Evolutionary conservation across 2,329 filamentous ascomycete species (phyloP).

Genomic region (Monosporascus ibericus): DNA sequence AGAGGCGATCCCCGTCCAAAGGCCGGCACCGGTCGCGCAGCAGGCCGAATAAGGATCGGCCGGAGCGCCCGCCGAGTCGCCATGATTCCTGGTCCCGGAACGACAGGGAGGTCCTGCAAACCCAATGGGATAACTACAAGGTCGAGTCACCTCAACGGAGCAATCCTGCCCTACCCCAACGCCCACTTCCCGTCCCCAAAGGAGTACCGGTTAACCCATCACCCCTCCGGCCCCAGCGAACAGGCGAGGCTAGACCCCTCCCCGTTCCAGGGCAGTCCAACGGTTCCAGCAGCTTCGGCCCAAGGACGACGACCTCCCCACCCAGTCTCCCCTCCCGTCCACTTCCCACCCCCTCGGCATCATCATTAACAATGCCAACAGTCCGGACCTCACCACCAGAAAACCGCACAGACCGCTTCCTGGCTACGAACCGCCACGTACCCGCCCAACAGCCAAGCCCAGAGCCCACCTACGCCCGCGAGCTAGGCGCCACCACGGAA

Average conservation of each 20-base stretch:
- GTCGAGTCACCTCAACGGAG: slow-evolving; percentile 3
- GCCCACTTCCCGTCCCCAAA: slow-evolving; percentile 36
- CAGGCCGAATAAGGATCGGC: slow-evolving; percentile 24
- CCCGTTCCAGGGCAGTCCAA: slow-evolving; percentile 35
- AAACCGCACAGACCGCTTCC: slow-evolving; percentile 45
- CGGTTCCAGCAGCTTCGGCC: slow-evolving; percentile 9
- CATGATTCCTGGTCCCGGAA: slow-evolving; percentile 59
- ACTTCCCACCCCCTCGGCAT: slow-evolving; percentile 18
- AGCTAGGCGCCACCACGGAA: slow-evolving; percentile 53
- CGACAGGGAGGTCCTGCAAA: slow-evolving; percentile 58
- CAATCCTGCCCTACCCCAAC: slow-evolving; percentile 20
- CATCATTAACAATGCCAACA: not conserved
- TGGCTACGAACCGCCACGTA: slow-evolving; percentile 44
- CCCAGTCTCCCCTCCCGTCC: slow-evolving; percentile 15
- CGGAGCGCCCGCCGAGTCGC: slow-evolving; percentile 41
- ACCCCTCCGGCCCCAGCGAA: slow-evolving; percentile 30
- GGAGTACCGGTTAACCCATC: slow-evolving; percentile 22
- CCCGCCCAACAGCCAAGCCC: slow-evolving; percentile 31
- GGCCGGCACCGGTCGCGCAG: slow-evolving; percentile 36
- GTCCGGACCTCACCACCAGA: not conserved
- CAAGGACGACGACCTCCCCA: slow-evolving; percentile 21
- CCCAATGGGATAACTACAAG: slow-evolving; percentile 39
- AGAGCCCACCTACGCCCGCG: slow-evolving; percentile 47
- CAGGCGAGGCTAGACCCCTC: slow-evolving; percentile 43
- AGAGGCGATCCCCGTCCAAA: slow-evolving; percentile 39